Evolutionary conservation across 179 eudicot genomes (phyloP), one percentile per base, ranked within the genome.

Genomic region (Silene coronaria): DNA sequence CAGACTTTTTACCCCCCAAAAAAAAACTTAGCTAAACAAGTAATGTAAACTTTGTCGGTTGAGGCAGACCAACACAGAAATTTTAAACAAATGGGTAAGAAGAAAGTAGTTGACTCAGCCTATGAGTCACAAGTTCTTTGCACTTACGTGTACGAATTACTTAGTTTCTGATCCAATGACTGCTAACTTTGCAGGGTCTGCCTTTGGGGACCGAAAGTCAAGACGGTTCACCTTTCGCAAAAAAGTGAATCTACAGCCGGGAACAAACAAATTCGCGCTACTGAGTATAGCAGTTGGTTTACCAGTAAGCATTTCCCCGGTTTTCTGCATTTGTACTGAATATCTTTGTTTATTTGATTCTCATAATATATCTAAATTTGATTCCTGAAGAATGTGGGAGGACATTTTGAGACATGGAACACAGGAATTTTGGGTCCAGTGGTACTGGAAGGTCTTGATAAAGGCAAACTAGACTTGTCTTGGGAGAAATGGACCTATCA

Each of bases 271-370:
- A 77, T 87, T 96, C 55, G 85, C 91, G n/a, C 87, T 93, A 24
- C 90, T 96, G 74, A 96, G 99, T 74, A 86, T 93, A 73, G 97
- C 99, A 76, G 92, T 96, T 67, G 99, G 99, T 63, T 82, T 96
- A 79, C 97, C 95, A 58, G 99, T 95, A 77, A 83, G 80, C 36
- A 76, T 80, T 57, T 60, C 5, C 78, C 36, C 27, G 62, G 34
- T 8, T 32, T 70, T 80, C 71, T 42, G n/a, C 46, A 2, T 66
- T 48, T 62, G 22, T 10, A 38, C 55, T 19, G 58, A 12, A 12
- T 63, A 19, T 70, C 69, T 46, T 69, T 38, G 58, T 53, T 64
- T 11, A 26, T 66, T 42, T 67, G 22, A 36, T 61, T 71, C 78
- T 64, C 30, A 53, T 26, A 51, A 45, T 26, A 19, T 23, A 55